Evolutionary conservation across 441 rosid species (phyloP), one percentile per base, ranked within the genome.

Genomic region (Euphorbia schlechtendalii): DNA sequence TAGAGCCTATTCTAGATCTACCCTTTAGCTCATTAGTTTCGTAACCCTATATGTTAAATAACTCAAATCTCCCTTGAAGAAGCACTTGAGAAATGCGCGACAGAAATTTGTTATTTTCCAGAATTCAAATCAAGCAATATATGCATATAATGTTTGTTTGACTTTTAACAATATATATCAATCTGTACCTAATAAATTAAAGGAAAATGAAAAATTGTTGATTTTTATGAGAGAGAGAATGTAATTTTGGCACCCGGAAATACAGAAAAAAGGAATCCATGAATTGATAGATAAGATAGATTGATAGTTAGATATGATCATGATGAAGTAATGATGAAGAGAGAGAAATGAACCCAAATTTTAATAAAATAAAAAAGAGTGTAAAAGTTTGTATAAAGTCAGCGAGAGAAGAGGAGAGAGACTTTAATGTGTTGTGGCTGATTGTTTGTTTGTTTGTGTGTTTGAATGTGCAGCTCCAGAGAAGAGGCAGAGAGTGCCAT

Each of bases 401-500:
- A 18, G 36, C 45, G 53, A 25, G 46, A 66, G 76, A 79, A 77
- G 83, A 80, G 77, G 63, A 68, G 71, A 69, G 67, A 70, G 77
- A 74, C 72, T 76, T 79, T 78, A 77, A 80, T 70, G 59, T 53
- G 51, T 46, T 82, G 73, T 81, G 85, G 79, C 77, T 65, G 45
- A 69, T 73, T 74, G 40, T n/a, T 80, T 70, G 76, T 77, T 74
- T 73, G 76, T 60, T 74, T 80, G 64, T 74, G 74, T 80, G 34
- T 32, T 32, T 32, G 6, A 3, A 32, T 32, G 34, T 32, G 4
- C 77, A 94, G 99, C 97, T 2, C 97, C 97, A 18, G 96, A 89
- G 89, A 94, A 83, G 81, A 84, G 99, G 67, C 99, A 90, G n/a
- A n/a, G n/a, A n/a, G n/a, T n/a, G n/a, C n/a, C n/a, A n/a, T n/a